phyloP scores from a whole-genome alignment of 768 basidiomycete species.

The Clitopilus hobsonii region DNA sequence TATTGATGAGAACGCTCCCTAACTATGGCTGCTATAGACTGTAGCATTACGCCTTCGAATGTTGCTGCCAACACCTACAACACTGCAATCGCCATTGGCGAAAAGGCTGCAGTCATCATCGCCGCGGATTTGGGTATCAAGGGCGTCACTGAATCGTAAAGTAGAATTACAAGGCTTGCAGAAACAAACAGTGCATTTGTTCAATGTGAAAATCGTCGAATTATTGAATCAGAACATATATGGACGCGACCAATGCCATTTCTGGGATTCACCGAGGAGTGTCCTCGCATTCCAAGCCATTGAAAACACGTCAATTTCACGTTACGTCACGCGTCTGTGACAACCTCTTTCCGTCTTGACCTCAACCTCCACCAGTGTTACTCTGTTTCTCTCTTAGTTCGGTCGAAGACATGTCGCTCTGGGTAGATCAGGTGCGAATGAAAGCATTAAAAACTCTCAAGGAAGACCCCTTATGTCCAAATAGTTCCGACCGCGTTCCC shows the following conservation, averaged over 20 bases:
- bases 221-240: too few species aligned
- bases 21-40: constrained; percentile 21
- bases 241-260: too few species aligned
- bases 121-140: constrained; percentile 38
- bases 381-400: neutral
- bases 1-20: neutral
- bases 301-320: constrained; percentile 5
- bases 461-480: constrained; percentile 6
- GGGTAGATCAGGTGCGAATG: constrained; percentile 71
- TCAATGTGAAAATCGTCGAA: too few species aligned
- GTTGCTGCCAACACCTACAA: constrained; percentile 32
- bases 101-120: constrained; percentile 55
- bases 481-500: constrained; percentile 80
- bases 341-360: neutral
- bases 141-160: constrained; percentile 7
- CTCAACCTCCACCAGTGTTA: neutral
- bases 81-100: constrained; percentile 40
- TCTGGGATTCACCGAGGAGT: too few species aligned
- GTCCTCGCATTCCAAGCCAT: too few species aligned
- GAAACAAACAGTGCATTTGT: neutral
- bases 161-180: neutral
- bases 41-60: constrained; percentile 12
- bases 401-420: constrained; percentile 51
- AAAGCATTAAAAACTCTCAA: constrained; percentile 10
- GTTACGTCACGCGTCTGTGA: constrained; percentile 13